Conservation (phyloP, 257 asterid species). For the Plantago major region DNA sequence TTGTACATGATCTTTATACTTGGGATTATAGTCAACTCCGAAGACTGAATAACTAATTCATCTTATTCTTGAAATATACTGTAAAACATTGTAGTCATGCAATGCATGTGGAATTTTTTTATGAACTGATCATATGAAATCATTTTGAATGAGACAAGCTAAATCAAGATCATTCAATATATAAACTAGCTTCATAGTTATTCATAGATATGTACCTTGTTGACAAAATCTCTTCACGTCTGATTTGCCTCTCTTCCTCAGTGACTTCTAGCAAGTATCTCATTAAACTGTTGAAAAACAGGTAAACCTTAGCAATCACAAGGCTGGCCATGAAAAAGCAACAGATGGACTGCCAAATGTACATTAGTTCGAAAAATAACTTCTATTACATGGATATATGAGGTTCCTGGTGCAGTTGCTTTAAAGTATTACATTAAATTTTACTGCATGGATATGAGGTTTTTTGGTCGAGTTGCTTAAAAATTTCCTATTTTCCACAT, state of each 20-base stretch:
- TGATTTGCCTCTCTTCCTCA: conserved; percentile 78
- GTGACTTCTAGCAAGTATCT: conserved; percentile 82
- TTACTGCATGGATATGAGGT: too few species aligned
- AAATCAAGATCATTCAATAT: conserved; percentile 1
- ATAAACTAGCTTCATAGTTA: conserved; percentile 4
- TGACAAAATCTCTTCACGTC: conserved; percentile 89
- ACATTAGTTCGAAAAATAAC: too few species aligned
- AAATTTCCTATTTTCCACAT: not conserved
- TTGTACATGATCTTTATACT: too few species aligned
- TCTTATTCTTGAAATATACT: not conserved
- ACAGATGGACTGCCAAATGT: too few species aligned
- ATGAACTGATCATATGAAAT: not conserved
- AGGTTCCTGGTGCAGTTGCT: too few species aligned
- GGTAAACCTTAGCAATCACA: conserved; percentile 16
- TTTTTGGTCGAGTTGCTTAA: too few species aligned
- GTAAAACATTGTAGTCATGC: not conserved
- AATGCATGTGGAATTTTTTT: not conserved
- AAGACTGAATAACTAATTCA: too few species aligned
- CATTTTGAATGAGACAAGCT: conserved; percentile 11
- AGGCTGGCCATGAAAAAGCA: too few species aligned
- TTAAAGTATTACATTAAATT: too few species aligned
- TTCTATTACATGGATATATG: too few species aligned
- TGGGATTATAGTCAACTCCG: too few species aligned
- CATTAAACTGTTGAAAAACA: conserved; percentile 55
- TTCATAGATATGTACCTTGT: conserved; percentile 55